Base-by-base conservation (phyloP, 2,329 filamentous ascomycete genomes). In the Beauveria australis region DNA sequence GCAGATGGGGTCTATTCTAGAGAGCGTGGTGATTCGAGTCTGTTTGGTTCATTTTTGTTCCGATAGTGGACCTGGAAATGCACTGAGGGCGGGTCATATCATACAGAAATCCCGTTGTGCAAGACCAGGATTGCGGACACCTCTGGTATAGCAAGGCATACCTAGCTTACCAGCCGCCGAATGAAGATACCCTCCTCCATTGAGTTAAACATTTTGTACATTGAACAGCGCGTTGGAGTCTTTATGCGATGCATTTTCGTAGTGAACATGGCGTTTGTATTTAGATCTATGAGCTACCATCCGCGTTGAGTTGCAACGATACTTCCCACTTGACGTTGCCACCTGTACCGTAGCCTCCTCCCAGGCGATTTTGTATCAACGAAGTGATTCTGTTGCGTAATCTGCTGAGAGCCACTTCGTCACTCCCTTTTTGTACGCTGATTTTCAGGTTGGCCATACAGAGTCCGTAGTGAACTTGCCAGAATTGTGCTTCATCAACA, bases 401-500 rank as follows among this genome's bases (percentile, higher is more conserved):
- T 67, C 88, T 88, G 62, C 81, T 80, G 62, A 95, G 77, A 6
- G 87, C 83, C 16, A 88, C 84, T 63, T 94, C 91, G 48, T 89
- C 86, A 51, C 74, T 78, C 5, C 87, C 88, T 64, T 76, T 78
- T 5, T 76, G 72, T 28, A 96, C 83, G 62, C 87, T 83, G 22
- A 99, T 75, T 73, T 91, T 95, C 66, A 99, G 73, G 71, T 95
- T 97, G 9, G 94, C 94, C 89, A 97, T 96, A 70, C 92, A 96
- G 46, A 97, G 79, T 1, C 93, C 92, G 72, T 97, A 97, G 74
- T 99, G 94, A 16, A 97, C 94, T 77, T 99, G 94, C 94, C 94
- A 99, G 74, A 99, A 96, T 70, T 92, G 87, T 1, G 92, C 93
- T 69, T 97, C 92, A 61, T 97, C 91, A 52, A 99, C 86, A 1